phyloP scores from a whole-genome alignment of 805 yeast genomes.

The Teunomyces pallodes region DNA sequence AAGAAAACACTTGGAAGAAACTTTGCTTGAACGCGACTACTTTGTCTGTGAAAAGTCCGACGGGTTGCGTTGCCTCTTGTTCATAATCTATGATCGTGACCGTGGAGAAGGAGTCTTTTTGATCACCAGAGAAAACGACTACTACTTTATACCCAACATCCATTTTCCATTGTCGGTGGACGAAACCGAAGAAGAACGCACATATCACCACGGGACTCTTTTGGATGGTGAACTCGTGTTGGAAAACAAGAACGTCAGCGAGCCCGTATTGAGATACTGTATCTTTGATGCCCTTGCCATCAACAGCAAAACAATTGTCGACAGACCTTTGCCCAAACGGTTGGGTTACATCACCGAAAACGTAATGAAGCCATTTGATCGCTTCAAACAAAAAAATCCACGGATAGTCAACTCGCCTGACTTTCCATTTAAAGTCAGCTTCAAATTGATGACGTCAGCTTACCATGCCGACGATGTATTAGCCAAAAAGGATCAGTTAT shows the following conservation, averaged over 20 bases:
- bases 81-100: slow-evolving; percentile 62
- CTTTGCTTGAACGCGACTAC: slow-evolving; percentile 70
- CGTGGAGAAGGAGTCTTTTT: slow-evolving; percentile 87
- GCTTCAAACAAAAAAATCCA: slow-evolving; percentile 66
- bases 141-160: slow-evolving; percentile 73
- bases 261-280: slow-evolving; percentile 59
- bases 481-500: slow-evolving; percentile 63
- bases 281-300: slow-evolving; percentile 90
- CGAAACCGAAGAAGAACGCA: slow-evolving; percentile 42
- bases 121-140: slow-evolving; percentile 86
- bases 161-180: slow-evolving; percentile 67
- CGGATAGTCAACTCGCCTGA: slow-evolving; percentile 58
- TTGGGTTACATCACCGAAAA: slow-evolving; percentile 82
- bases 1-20: slow-evolving; percentile 63
- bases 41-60: slow-evolving; percentile 95
- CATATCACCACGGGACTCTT: slow-evolving; percentile 81
- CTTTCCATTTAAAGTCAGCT: slow-evolving; percentile 82
- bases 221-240: slow-evolving; percentile 92
- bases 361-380: slow-evolving; percentile 78
- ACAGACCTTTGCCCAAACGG: slow-evolving; percentile 73
- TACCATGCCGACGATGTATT: slow-evolving; percentile 77
- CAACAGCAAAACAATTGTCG: slow-evolving; percentile 69
- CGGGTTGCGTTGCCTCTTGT: slow-evolving; percentile 82
- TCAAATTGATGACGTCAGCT: slow-evolving; percentile 85
- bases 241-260: slow-evolving; percentile 59